Conservation (phyloP, 108 stramenopile species). For the Cyclostephanos tholiformis region DNA sequence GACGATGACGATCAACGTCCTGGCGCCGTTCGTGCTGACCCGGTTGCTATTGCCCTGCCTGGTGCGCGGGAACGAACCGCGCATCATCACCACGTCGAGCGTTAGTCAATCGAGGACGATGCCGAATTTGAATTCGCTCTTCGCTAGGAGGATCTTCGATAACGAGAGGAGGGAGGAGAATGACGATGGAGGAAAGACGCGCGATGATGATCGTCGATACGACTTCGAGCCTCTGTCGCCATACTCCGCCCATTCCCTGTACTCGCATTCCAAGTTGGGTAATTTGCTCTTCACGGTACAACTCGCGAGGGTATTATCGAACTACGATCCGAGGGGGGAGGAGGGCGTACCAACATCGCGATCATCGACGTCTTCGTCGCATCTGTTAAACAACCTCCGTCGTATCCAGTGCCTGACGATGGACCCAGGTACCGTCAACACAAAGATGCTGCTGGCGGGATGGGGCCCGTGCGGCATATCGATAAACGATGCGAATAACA, state of each 20-base stretch:
- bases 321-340: slow-evolving; percentile 13
- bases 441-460: slow-evolving; percentile 90
- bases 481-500: slow-evolving; percentile 51
- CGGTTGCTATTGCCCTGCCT: slow-evolving; percentile 64
- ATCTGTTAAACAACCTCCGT: slow-evolving; percentile 20
- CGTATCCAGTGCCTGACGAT: slow-evolving; percentile 66
- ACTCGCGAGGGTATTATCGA: slow-evolving; percentile 55
- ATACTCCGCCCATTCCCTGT: slow-evolving; percentile 81
- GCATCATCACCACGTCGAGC: slow-evolving; percentile 76
- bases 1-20: slow-evolving; percentile 85
- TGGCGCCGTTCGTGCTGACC: slow-evolving; percentile 89
- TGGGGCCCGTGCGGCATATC: slow-evolving; percentile 91
- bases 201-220: slow-evolving; percentile 29
- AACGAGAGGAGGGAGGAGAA: not conserved
- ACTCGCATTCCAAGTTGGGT: slow-evolving; percentile 78
- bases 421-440: slow-evolving; percentile 95
- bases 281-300: slow-evolving; percentile 73
- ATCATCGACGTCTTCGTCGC: slow-evolving; percentile 28
- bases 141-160: slow-evolving; percentile 21
- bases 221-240: slow-evolving; percentile 42
- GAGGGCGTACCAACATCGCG: too few species aligned
- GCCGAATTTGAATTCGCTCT: slow-evolving; percentile 46
- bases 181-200: not conserved
- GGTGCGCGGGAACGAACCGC: slow-evolving; percentile 38
- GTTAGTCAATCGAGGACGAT: slow-evolving; percentile 59